phyloP scores from a whole-genome alignment of 2,329 filamentous ascomycete species.

The Cladosporium sp. region DNA sequence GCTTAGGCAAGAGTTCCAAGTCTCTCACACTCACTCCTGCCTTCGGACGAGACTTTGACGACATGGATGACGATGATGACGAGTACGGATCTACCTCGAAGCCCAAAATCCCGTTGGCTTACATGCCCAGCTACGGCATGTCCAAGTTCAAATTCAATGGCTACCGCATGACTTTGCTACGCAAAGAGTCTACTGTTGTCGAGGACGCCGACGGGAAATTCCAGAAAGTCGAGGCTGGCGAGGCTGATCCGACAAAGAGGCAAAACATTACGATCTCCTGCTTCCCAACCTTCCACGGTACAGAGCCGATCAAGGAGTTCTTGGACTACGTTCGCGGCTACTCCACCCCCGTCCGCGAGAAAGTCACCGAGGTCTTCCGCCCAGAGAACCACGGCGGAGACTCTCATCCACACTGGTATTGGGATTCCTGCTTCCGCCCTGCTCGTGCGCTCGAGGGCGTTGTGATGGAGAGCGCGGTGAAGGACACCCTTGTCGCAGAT shows the following conservation, averaged over 20 bases:
- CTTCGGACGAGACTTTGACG: neutral
- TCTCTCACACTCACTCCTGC: neutral
- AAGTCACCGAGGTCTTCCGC: neutral
- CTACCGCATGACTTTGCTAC: constrained; percentile 13
- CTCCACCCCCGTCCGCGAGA: neutral
- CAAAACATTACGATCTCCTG: constrained; percentile 2
- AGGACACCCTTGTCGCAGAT: constrained; percentile 64
- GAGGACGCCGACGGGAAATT: neutral
- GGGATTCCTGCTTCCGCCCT: constrained; percentile 49
- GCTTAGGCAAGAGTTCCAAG: neutral
- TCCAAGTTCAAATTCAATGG: constrained; percentile 10
- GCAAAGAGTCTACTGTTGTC: neutral
- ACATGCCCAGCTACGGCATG: constrained; percentile 32
- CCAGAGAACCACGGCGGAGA: neutral
- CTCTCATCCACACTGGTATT: constrained; percentile 57
- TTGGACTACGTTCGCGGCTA: neutral
- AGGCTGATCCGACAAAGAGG: neutral
- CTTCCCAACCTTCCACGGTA: neutral
- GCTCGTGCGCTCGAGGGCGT: constrained; percentile 71
- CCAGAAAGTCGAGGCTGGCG: constrained; percentile 5
- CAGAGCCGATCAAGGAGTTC: constrained; percentile 1
- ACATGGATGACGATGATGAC: neutral
- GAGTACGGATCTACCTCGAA: neutral
- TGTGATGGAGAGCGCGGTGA: constrained; percentile 66
- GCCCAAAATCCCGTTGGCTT: constrained; percentile 23